Conservation (phyloP, 1,139 yeast genomes). For the Diutina siamensis region DNA sequence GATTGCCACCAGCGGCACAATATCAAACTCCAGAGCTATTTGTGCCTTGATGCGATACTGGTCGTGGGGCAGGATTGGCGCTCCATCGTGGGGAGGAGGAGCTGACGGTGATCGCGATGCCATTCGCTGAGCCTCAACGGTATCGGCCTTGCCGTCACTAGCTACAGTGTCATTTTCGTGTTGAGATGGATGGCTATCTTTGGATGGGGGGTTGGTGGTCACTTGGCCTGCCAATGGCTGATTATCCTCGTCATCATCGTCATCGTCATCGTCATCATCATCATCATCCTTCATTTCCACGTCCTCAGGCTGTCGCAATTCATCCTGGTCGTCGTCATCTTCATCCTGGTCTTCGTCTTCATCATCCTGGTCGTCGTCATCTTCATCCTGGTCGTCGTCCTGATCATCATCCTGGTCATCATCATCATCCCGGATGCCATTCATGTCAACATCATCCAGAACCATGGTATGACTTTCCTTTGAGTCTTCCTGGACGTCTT, state of each 20-base stretch:
- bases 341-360: constrained; percentile 6
- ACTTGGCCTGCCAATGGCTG: constrained; percentile 13
- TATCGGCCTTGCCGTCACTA: not conserved
- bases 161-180: not conserved
- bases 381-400: constrained; percentile 8
- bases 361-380: constrained; percentile 7
- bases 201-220: constrained; percentile 27
- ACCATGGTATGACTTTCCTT: not conserved
- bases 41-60: constrained; percentile 14
- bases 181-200: too few species aligned
- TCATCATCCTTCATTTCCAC: constrained; percentile 6
- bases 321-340: not conserved
- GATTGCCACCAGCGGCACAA: constrained; percentile 60
- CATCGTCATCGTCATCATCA: constrained; percentile 4
- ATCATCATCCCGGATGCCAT: constrained; percentile 9
- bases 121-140: not conserved
- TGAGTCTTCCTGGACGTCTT: not conserved
- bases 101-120: not conserved
- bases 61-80: not conserved
- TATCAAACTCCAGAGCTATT: constrained; percentile 40
- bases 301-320: not conserved
- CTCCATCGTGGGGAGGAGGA: not conserved
- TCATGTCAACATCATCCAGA: constrained; percentile 10
- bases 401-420: constrained; percentile 8
- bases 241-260: not conserved